These are phyloP conservation scores for Gyromitra esculenta DNA, from an alignment of 2,329 filamentous ascomycete genomes.

Conservation along the genomic window DNA sequence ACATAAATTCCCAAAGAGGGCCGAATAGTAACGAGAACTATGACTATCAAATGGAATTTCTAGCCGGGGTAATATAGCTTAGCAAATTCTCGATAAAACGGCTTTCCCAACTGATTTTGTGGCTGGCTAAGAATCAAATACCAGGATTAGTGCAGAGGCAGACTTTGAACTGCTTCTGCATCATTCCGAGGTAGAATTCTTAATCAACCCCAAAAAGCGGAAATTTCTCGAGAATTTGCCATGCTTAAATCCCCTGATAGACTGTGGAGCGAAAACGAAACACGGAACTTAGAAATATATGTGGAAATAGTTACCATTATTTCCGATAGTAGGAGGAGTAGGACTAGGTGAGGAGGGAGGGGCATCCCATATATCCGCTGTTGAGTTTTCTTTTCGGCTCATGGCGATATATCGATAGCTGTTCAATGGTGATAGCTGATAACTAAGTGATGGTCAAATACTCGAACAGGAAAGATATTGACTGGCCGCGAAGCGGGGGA, in stretches of 20 bases:
- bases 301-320: constrained; percentile 28
- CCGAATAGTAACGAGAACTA: neutral
- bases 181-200: neutral
- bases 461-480: constrained; percentile 21
- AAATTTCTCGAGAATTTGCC: neutral
- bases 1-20: neutral
- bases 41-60: neutral
- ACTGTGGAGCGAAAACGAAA: neutral
- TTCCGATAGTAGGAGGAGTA: neutral
- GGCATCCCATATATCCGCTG: neutral
- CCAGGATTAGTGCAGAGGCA: neutral
- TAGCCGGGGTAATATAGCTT: neutral
- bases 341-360: neutral
- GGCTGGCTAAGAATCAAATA: neutral
- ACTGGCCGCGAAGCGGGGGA: neutral
- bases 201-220: neutral
- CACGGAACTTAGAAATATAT: neutral
- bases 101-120: neutral
- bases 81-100: neutral
- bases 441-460: constrained; percentile 21
- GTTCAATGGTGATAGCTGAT: constrained; percentile 15
- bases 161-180: constrained; percentile 1
- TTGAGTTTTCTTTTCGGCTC: neutral
- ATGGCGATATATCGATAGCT: neutral
- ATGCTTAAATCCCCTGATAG: neutral